phyloP scores from a whole-genome alignment of 345 rosid genomes.

The Brassica cretica region DNA sequence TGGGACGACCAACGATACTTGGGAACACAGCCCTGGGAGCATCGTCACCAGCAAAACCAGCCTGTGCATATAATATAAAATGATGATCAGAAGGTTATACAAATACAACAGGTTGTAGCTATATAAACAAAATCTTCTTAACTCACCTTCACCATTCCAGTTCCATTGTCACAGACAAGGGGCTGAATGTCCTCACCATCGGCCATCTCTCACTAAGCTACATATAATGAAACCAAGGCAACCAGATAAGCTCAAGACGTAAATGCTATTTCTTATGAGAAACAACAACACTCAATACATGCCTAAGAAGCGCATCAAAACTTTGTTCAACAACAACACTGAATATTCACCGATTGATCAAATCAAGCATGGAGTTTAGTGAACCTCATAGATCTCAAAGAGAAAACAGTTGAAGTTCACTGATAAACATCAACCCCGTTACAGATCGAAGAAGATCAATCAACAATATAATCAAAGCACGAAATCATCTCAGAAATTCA shows the following conservation, averaged over 20 bases:
- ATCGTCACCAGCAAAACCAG: slow-evolving; percentile 66
- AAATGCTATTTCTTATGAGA: background rate
- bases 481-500: background rate
- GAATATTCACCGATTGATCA: background rate
- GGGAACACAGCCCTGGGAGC: slow-evolving; percentile 67
- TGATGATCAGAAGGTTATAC: too few species aligned
- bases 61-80: slow-evolving; percentile 27
- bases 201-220: slow-evolving; percentile 59
- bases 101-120: too few species aligned
- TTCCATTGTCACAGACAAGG: slow-evolving; percentile 71
- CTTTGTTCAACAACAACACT: background rate
- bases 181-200: slow-evolving; percentile 89
- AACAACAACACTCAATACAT: background rate
- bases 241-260: background rate
- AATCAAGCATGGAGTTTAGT: background rate
- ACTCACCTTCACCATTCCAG: slow-evolving; percentile 72
- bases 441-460: slow-evolving; percentile 37
- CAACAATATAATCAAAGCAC: background rate
- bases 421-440: background rate
- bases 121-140: background rate
- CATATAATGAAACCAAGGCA: background rate
- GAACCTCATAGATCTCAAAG: slow-evolving; percentile 17
- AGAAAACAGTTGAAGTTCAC: background rate
- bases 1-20: slow-evolving; percentile 69
- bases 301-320: slow-evolving; percentile 3